phyloP scores from a whole-genome alignment of 371 early-diverging fungal genomes.

The Rhizopus delemar region DNA sequence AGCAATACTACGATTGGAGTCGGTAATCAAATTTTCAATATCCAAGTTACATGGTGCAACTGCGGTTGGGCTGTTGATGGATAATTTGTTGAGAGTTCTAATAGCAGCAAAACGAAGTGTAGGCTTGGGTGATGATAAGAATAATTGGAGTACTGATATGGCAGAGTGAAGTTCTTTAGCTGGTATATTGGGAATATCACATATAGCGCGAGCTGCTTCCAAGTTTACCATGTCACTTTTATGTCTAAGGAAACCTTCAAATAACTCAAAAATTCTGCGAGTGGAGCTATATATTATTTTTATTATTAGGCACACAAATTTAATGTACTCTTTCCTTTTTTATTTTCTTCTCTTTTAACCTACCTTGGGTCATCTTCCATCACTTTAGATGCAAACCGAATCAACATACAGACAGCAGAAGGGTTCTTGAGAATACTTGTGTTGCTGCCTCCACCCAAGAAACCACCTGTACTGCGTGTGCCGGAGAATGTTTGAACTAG shows the following conservation, averaged over 20 bases:
- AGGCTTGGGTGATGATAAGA: slow-evolving; percentile 89
- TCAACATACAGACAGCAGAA: slow-evolving; percentile 89
- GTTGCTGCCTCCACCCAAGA: slow-evolving; percentile 42
- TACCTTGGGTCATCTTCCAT: slow-evolving; percentile 88
- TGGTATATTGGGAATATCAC: slow-evolving; percentile 81
- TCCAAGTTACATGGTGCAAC: slow-evolving; percentile 95
- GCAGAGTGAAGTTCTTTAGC: slow-evolving; percentile 89
- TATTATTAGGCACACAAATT: not conserved
- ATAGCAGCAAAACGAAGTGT: slow-evolving; percentile 96
- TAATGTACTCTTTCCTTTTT: not conserved
- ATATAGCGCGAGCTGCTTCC: slow-evolving; percentile 97
- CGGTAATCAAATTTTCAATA: slow-evolving; percentile 96
- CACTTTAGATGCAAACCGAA: slow-evolving; percentile 90
- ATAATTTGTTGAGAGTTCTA: slow-evolving; percentile 90
- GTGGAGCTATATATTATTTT: slow-evolving; percentile 52
- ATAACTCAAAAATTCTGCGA: slow-evolving; percentile 73
- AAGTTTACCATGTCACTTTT: slow-evolving; percentile 96
- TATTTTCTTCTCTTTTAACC: slow-evolving; percentile 11
- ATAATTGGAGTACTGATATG: slow-evolving; percentile 89
- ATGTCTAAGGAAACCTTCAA: slow-evolving; percentile 91
- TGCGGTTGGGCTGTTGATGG: slow-evolving; percentile 84
- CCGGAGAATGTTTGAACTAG: slow-evolving; percentile 87
- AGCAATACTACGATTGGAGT: slow-evolving; percentile 94
- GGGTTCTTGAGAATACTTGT: slow-evolving; percentile 74
- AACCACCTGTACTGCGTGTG: slow-evolving; percentile 29